Conservation (phyloP, 306 rosid genomes). For the Glycine soja region DNA sequence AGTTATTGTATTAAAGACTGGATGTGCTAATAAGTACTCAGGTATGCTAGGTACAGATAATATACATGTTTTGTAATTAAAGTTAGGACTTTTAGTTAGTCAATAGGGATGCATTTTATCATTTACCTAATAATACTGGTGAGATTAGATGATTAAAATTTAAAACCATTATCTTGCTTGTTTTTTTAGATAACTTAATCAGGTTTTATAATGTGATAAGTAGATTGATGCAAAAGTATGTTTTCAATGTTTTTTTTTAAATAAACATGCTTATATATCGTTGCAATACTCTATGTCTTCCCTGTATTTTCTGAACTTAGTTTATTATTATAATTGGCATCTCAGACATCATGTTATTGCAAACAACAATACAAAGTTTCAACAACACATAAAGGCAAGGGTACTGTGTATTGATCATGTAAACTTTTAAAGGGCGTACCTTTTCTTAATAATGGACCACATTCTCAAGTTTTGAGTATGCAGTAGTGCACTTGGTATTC, state of each 20-base stretch:
- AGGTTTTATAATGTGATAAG: background rate
- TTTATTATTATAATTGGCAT: slow-evolving; percentile 11
- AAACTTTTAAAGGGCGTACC: background rate
- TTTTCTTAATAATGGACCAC: background rate
- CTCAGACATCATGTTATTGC: slow-evolving; percentile 2
- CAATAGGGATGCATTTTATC: background rate
- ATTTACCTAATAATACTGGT: background rate
- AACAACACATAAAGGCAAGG: background rate
- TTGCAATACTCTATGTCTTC: background rate
- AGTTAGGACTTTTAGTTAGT: background rate
- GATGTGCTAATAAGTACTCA: background rate
- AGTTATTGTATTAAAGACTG: background rate
- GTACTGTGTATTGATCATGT: slow-evolving; percentile 1
- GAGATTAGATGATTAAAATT: background rate
- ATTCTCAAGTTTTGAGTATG: background rate
- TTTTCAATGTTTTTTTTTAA: background rate
- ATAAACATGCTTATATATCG: background rate
- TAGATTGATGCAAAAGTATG: background rate
- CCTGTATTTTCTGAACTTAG: slow-evolving; percentile 4
- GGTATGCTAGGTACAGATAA: background rate
- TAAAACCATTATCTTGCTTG: background rate
- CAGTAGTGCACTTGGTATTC: background rate
- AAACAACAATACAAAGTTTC: slow-evolving; percentile 1
- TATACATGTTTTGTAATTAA: background rate
- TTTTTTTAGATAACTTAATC: background rate